A percentile compares a stretch with the other conserved stretches of the same genome.
These are phyloP conservation scores for Solanum boliviense DNA, from an alignment of 257 asterid genomes.

Conservation along the genomic window DNA sequence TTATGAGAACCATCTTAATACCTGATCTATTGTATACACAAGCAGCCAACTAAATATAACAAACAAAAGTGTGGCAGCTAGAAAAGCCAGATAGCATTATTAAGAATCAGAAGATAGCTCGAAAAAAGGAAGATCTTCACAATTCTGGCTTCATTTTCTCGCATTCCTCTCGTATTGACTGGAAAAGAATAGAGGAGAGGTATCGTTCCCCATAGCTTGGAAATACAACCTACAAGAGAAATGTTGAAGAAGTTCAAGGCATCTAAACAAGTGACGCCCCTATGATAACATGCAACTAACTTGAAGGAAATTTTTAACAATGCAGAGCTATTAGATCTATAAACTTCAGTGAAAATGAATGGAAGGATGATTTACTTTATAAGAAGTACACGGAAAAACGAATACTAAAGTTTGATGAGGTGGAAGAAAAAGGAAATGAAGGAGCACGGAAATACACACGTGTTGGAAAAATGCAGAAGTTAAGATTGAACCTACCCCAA, in stretches of 20 bases:
- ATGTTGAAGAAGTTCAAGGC: neutral
- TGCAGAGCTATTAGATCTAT: neutral
- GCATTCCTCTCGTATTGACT: conserved; percentile 84
- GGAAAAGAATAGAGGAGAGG: conserved; percentile 78
- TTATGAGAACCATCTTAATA: neutral
- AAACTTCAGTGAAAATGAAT: neutral
- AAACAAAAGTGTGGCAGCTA: neutral
- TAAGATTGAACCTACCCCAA: conserved; percentile 40
- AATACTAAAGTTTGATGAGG: neutral
- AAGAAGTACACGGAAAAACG: neutral
- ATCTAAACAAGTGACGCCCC: neutral
- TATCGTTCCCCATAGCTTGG: conserved; percentile 97
- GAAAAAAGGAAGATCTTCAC: conserved; percentile 12
- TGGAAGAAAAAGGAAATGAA: neutral
- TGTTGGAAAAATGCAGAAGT: neutral
- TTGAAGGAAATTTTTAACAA: neutral
- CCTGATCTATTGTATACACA: neutral
- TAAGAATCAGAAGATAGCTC: neutral
- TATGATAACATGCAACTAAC: neutral
- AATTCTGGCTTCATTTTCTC: conserved; percentile 78
- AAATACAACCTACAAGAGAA: conserved; percentile 63
- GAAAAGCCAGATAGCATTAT: neutral
- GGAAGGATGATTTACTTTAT: neutral
- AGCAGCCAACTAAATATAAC: neutral
- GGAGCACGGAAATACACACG: neutral